phyloP scores from a whole-genome alignment of 129 eudicot species.

The Mikania micrantha region DNA sequence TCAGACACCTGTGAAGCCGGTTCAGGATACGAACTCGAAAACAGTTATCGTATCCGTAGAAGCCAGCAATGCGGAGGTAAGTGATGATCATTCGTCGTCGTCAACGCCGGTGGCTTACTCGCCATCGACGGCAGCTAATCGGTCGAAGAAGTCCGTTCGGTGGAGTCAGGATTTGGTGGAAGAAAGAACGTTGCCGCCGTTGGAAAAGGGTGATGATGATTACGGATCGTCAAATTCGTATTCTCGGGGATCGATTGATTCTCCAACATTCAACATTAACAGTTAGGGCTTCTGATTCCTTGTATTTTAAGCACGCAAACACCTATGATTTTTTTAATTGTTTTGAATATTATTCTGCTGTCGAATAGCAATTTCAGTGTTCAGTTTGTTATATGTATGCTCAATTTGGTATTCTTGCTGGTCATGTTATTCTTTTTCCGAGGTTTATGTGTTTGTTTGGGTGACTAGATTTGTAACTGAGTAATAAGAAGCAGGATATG shows the following conservation, averaged over 20 bases:
- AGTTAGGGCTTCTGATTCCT: conserved; percentile 29
- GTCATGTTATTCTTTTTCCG: not conserved
- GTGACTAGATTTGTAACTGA: not conserved
- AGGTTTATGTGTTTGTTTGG: not conserved
- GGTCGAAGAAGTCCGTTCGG: conserved; percentile 66
- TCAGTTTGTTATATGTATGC: not conserved
- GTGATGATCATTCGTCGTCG: conserved; percentile 23
- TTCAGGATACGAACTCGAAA: conserved; percentile 17
- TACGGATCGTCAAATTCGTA: conserved; percentile 44
- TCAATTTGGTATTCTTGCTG: conserved; percentile 5
- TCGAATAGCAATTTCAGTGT: not conserved
- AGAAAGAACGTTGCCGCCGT: conserved; percentile 43
- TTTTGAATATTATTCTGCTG: not conserved
- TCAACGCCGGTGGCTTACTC: conserved; percentile 18
- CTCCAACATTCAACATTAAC: conserved; percentile 48
- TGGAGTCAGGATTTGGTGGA: conserved; percentile 79
- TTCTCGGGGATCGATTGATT: conserved; percentile 24
- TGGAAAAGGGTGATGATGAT: conserved; percentile 9
- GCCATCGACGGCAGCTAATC: conserved; percentile 22
- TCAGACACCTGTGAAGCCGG: conserved; percentile 14
- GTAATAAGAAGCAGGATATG: not conserved
- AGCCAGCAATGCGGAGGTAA: conserved; percentile 17
- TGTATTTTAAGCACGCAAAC: not conserved
- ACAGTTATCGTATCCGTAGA: not conserved
- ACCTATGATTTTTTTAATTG: not conserved